These are phyloP conservation scores for Cytospora piceae DNA, from an alignment of 2,329 filamentous ascomycete genomes.

Conservation along the genomic window DNA sequence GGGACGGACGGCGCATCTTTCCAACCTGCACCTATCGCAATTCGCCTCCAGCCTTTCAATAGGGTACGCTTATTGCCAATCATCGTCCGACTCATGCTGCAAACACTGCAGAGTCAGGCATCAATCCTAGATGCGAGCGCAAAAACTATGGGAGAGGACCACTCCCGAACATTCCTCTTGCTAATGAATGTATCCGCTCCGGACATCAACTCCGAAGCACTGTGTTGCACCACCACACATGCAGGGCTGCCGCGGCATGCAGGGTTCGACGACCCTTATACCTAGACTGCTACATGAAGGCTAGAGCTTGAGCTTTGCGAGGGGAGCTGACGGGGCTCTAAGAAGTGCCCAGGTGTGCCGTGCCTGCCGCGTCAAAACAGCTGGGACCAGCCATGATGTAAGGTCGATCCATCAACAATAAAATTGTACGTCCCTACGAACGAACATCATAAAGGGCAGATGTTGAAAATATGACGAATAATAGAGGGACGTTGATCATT, in stretches of 20 bases:
- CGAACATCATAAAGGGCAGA: too few species aligned
- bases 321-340: neutral
- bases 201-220: constrained; percentile 1
- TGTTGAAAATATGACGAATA: neutral
- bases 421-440: neutral
- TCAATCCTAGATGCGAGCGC: neutral
- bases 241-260: neutral
- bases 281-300: neutral
- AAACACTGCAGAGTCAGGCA: neutral
- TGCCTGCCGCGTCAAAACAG: neutral
- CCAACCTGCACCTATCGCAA: neutral
- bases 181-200: neutral
- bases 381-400: neutral
- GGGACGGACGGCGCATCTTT: neutral
- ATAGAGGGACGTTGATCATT: neutral
- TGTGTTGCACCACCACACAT: neutral
- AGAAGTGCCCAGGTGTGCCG: neutral
- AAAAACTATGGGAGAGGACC: neutral
- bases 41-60: neutral
- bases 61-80: neutral
- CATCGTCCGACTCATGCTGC: neutral
- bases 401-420: neutral
- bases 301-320: neutral
- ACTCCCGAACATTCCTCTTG: neutral
- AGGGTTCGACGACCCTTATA: constrained; percentile 2